These are phyloP conservation scores for Diaporthe sp. DNA, from an alignment of 2,329 filamentous ascomycete genomes.

Conservation along the genomic window DNA sequence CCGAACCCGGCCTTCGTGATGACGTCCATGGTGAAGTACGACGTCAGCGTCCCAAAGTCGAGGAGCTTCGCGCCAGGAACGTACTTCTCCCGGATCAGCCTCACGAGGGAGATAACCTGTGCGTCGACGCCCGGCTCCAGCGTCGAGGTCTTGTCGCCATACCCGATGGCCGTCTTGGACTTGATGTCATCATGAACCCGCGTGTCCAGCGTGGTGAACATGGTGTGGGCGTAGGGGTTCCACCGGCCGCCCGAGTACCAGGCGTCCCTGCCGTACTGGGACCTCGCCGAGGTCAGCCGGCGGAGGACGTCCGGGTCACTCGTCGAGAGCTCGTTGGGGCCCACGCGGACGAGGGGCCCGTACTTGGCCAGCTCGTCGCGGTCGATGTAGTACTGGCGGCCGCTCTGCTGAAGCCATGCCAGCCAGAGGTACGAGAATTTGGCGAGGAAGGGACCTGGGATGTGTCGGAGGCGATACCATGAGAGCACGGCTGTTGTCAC, in stretches of 20 bases:
- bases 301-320: conserved; percentile 48
- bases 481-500: not conserved
- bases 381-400: conserved; percentile 44
- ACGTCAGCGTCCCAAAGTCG: conserved; percentile 58
- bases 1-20: conserved; percentile 63
- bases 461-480: conserved; percentile 42
- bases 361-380: conserved; percentile 42
- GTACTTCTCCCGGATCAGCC: not conserved
- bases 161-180: conserved; percentile 44
- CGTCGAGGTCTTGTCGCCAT: conserved; percentile 40
- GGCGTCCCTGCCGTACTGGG: conserved; percentile 45
- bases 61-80: conserved; percentile 44
- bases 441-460: conserved; percentile 45
- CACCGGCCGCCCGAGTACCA: conserved; percentile 16
- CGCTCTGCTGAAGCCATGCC: conserved; percentile 42
- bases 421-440: conserved; percentile 50
- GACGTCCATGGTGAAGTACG: conserved; percentile 64
- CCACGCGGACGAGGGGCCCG: conserved; percentile 49
- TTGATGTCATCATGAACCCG: conserved; percentile 48
- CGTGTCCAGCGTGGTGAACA: conserved; percentile 39
- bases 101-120: not conserved
- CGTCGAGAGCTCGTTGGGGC: conserved; percentile 52
- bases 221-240: conserved; percentile 21
- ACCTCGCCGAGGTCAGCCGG: conserved; percentile 46
- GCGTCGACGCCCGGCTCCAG: conserved; percentile 42